A percentile compares a stretch with the other conserved stretches of the same genome.
phyloP scores from a whole-genome alignment of 768 basidiomycete genomes.

The Strobilomyces confusus region DNA sequence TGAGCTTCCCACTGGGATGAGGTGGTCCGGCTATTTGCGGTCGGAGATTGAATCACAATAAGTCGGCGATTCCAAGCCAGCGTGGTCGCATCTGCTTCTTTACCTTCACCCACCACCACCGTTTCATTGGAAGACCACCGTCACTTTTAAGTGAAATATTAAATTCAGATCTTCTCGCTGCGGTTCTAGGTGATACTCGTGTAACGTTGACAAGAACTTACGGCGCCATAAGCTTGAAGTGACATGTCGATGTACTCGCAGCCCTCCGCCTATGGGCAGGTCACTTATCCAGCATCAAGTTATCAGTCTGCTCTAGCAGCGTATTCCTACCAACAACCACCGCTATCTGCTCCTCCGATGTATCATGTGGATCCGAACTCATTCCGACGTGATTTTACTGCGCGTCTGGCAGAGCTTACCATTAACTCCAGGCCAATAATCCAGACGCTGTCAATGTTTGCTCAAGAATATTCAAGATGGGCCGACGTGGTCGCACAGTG shows the following conservation, averaged over 20 bases:
- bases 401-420: constrained; percentile 74
- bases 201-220: constrained; percentile 30
- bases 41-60: constrained; percentile 35
- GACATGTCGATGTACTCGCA: constrained; percentile 66
- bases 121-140: constrained; percentile 36
- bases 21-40: constrained; percentile 24
- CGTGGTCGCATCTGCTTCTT: constrained; percentile 30
- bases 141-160: constrained; percentile 50
- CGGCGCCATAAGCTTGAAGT: constrained; percentile 36
- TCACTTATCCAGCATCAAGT: constrained; percentile 45
- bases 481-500: constrained; percentile 78
- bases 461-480: constrained; percentile 80
- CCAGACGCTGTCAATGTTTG: constrained; percentile 86
- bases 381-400: constrained; percentile 76
- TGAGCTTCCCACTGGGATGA: constrained; percentile 11
- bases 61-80: constrained; percentile 25
- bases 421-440: constrained; percentile 96
- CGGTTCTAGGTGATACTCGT: constrained; percentile 32
- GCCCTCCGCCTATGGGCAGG: constrained; percentile 53
- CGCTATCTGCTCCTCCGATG: constrained; percentile 38
- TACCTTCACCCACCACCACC: constrained; percentile 46
- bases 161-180: constrained; percentile 36
- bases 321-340: constrained; percentile 48
- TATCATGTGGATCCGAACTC: constrained; percentile 59
- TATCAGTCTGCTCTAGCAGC: constrained; percentile 42